Base-by-base conservation (phyloP, 2,329 filamentous ascomycete genomes). In the Penicillium concentricum region DNA sequence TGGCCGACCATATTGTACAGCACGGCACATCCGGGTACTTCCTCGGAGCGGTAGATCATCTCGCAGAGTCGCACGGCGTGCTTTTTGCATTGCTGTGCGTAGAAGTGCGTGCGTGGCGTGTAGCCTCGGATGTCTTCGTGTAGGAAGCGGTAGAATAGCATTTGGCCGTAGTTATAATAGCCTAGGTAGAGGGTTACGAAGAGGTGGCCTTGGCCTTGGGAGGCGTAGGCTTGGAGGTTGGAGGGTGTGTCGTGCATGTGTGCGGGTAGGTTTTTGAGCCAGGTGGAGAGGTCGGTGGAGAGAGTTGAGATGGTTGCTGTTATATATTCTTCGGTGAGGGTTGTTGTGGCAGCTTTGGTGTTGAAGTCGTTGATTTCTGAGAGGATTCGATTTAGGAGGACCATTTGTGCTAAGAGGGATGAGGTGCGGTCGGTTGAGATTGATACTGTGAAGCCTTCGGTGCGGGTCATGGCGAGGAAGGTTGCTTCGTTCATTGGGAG, bases 141-240 rank as follows among this genome's bases (percentile, higher is more conserved):
- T 0, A 81, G 69, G 59, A 78, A 81, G 49, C 76, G 77, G 56
- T 80, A 81, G 64, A 76, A 79, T 5, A 82, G 72, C n/a, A 81
- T 68, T 49, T 79, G 75, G 5, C 73, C 71, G 57, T 76, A 80
- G 61, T 81, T 74, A 48, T 81, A 76, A 56, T 79, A 80, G 4
- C 78, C 77, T 2, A 81, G 64, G 57, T 81, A 76, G 1, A 81
- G 69, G 1, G 76, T 76, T 2, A 77, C 73, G 51, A 79, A 81
- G 20, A 74, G 70, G 5, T 74, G 69, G 3, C 78, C 79, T 4
- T 79, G 70, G 2, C 77, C 76, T 30, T 74, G 65, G 0, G 65
- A 59, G n/a, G 72, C 64, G 50, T 74, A 77, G 6, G 62, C 61
- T 3, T 67, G 61, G 4, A 81, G 64, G 52, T 80, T 81, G 24